Evolutionary conservation across 805 yeast genomes (phyloP), one percentile per base, ranked within the genome.

Genomic region (Saturnispora kantuleensis): DNA sequence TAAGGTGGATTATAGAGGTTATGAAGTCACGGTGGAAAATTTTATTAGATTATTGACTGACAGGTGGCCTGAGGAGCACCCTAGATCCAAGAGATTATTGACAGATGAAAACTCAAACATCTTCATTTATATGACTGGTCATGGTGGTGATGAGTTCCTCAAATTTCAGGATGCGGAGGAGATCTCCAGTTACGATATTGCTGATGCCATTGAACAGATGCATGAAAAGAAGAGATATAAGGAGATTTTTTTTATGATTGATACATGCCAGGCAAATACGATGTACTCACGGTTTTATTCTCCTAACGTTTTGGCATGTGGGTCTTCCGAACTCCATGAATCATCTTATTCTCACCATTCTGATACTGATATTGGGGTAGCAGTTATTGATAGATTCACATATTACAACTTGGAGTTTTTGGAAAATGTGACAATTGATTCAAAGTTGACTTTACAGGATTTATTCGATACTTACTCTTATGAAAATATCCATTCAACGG

Each of bases 151-250:
- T 56, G 97, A 93, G 63, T 93, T 93, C 63, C 73, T 93, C 56
- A 93, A 93, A 64, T 93, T 93, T 63, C 99, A 93, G 66, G 99
- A 93, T 60, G 96, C 97, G 10, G 98, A 93, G 62, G 98, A 93
- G 57, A 88, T 93, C 47, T 88, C 96, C 2, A 80, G 96, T 9
- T 82, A 86, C 66, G 99, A 93, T 64, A 75, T 93, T 49, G 97
- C 98, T 1, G 96, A 93, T 65, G 97, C 97, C 2, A 86, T 93
- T 66, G 94, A 78, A 42, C 97, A 93, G 61, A 93, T 93, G 98
- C 78, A 86, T 67, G 96, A 90, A 60, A 89, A 89, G 75, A 84
- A 84, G 54, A 73, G 98, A 45, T 93, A 93, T 68, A 88, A 89
- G 55, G 97, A 93, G 67, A 84, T 93, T 31, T 79, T 93, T 58